Percentiles rank a stretch among this genome's conserved stretches.
Evolutionary conservation across 2,329 filamentous ascomycete species (phyloP).

Genomic region (Talaromyces sp.): DNA sequence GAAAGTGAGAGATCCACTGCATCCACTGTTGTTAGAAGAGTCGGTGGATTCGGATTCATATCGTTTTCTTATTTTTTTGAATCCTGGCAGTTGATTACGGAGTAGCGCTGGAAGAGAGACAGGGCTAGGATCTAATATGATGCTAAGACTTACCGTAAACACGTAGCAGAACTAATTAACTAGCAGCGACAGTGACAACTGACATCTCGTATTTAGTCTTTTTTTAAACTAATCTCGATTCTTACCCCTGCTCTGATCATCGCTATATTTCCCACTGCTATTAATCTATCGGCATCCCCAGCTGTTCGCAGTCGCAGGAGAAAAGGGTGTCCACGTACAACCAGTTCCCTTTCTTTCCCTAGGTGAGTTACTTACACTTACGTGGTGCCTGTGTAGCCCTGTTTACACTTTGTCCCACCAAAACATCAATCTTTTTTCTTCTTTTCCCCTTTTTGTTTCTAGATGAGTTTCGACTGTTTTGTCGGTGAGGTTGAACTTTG

Average conservation of each 20-base stretch:
- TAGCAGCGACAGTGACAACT: not conserved
- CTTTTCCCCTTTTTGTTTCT: conserved; percentile 2
- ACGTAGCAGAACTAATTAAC: not conserved
- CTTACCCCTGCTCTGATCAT: not conserved
- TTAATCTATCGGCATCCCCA: not conserved
- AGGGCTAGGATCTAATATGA: not conserved
- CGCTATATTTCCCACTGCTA: not conserved
- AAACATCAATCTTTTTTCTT: not conserved
- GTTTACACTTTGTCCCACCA: not conserved
- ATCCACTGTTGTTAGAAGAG: not conserved
- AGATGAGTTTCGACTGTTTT: not conserved
- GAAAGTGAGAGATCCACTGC: not conserved
- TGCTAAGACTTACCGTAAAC: not conserved
- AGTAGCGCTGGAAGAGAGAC: not conserved
- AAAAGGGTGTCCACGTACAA: not conserved
- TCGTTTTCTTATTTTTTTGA: not conserved
- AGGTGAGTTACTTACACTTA: not conserved
- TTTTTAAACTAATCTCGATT: not conserved
- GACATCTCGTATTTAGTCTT: not conserved
- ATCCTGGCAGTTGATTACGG: not conserved
- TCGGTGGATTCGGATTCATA: not conserved
- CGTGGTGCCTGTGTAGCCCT: conserved; percentile 6
- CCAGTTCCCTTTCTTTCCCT: not conserved
- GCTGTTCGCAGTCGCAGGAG: not conserved
- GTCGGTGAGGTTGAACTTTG: not conserved